Percentiles rank a stretch among this genome's conserved stretches.
Evolutionary conservation across 495 filamentous ascomycete genomes (phyloP).

Genomic region (Chaetomium cochliodes): DNA sequence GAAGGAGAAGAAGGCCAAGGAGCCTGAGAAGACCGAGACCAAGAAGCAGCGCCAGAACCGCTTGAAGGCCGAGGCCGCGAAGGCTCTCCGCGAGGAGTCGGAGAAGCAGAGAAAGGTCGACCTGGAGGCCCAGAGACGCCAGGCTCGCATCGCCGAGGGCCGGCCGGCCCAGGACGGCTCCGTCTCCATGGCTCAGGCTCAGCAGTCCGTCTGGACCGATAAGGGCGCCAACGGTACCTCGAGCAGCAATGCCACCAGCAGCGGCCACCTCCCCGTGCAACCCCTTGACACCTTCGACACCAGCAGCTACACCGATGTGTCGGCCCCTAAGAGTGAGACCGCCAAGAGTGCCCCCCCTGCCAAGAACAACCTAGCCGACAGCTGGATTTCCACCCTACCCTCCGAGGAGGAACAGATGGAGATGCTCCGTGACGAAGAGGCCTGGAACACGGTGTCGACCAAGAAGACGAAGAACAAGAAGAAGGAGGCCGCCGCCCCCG

Average conservation of each 20-base stretch:
- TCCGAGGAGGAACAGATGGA: conserved; percentile 87
- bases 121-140: conserved; percentile 76
- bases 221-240: conserved; percentile 39
- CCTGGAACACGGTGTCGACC: conserved; percentile 74
- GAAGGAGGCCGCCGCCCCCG: conserved; percentile 39
- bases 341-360: conserved; percentile 23
- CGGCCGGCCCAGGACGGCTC: conserved; percentile 71
- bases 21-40: conserved; percentile 59
- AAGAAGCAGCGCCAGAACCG: conserved; percentile 92
- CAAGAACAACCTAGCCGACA: conserved; percentile 34
- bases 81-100: conserved; percentile 65
- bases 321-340: conserved; percentile 29
- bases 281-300: conserved; percentile 75
- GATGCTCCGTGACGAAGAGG: conserved; percentile 60
- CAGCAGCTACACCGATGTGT: conserved; percentile 29
- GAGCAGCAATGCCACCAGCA: conserved; percentile 35
- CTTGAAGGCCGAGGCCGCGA: conserved; percentile 73
- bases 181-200: conserved; percentile 54
- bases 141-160: conserved; percentile 76
- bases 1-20: conserved; percentile 62
- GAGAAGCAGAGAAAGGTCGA: conserved; percentile 70
- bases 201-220: conserved; percentile 57
- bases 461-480: conserved; percentile 60
- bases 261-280: conserved; percentile 42
- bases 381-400: conserved; percentile 60